Conservation (phyloP, 75 land plant species). For the Gnetum montanum region DNA sequence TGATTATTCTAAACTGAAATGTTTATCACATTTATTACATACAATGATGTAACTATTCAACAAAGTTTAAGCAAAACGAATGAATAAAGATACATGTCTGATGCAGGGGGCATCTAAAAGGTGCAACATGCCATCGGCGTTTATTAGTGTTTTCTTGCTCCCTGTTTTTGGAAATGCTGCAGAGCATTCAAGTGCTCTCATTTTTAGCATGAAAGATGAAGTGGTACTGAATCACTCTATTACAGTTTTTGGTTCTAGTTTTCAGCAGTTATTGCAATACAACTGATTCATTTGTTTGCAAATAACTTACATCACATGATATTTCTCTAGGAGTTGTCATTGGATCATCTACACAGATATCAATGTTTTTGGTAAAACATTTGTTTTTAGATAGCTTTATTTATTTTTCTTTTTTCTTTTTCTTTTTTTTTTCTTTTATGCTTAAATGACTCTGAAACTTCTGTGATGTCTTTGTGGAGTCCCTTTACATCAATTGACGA, state of each 20-base stretch:
- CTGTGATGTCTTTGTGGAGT: too few species aligned
- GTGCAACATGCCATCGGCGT: conserved; percentile 72
- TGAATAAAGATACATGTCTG: too few species aligned
- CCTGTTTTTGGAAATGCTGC: conserved; percentile 99
- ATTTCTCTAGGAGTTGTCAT: conserved; percentile 94
- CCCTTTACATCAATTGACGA: too few species aligned
- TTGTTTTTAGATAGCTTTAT: too few species aligned
- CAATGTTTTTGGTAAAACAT: conserved; percentile 95
- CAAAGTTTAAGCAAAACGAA: too few species aligned
- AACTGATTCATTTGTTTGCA: conserved; percentile 1
- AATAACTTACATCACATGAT: conserved; percentile 79
- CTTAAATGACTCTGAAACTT: too few species aligned
- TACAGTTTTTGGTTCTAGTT: not conserved
- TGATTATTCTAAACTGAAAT: too few species aligned
- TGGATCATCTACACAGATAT: conserved; percentile 97
- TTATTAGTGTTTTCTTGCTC: conserved; percentile 91
- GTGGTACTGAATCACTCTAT: conserved; percentile 39
- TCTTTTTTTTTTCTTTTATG: too few species aligned
- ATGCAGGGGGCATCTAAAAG: conserved; percentile 78
- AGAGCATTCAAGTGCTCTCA: conserved; percentile 96
- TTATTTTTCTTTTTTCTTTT: too few species aligned
- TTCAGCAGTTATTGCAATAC: not conserved
- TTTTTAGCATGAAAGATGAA: conserved; percentile 97
- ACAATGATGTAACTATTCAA: too few species aligned
- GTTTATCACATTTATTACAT: too few species aligned